These are phyloP conservation scores for Aspergillus proliferans DNA, from an alignment of 2,329 filamentous ascomycete genomes.

Conservation along the genomic window DNA sequence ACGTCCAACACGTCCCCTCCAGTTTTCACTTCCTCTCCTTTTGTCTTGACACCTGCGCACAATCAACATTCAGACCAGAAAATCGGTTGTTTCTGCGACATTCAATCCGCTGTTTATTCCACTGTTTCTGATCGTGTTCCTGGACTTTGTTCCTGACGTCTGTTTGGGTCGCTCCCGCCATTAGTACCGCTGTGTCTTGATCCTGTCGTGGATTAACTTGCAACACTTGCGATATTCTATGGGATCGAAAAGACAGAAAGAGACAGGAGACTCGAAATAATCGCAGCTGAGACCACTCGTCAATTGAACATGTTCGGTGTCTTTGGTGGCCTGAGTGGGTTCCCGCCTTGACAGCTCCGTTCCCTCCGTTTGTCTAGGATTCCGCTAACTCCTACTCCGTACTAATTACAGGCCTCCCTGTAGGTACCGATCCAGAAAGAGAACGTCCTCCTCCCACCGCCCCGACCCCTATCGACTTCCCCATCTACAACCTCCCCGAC, in stretches of 20 bases:
- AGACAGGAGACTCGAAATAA: too few species aligned
- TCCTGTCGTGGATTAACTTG: too few species aligned
- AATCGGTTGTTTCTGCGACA: too few species aligned
- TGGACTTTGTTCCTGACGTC: too few species aligned
- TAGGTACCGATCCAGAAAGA: slow-evolving; percentile 30
- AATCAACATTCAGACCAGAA: too few species aligned
- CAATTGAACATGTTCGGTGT: slow-evolving; percentile 30
- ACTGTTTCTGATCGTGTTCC: too few species aligned
- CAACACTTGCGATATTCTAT: background rate
- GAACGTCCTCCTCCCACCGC: slow-evolving; percentile 45
- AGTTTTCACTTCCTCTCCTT: background rate
- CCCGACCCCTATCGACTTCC: slow-evolving; percentile 49
- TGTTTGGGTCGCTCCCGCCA: too few species aligned
- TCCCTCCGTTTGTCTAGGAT: slow-evolving; percentile 1
- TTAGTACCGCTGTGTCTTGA: too few species aligned
- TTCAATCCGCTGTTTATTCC: too few species aligned
- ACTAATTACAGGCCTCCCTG: slow-evolving; percentile 20
- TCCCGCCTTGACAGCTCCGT: background rate
- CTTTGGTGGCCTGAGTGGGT: slow-evolving; percentile 27
- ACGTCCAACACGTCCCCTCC: background rate
- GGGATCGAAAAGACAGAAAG: too few species aligned
- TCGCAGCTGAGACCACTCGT: background rate
- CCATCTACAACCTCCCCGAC: slow-evolving; percentile 38
- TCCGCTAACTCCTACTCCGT: background rate
- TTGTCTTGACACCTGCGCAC: background rate